Evolutionary conservation across 2,329 filamentous ascomycete species (phyloP), one percentile per base, ranked within the genome.

Genomic region (Colletotrichum acutatum): DNA sequence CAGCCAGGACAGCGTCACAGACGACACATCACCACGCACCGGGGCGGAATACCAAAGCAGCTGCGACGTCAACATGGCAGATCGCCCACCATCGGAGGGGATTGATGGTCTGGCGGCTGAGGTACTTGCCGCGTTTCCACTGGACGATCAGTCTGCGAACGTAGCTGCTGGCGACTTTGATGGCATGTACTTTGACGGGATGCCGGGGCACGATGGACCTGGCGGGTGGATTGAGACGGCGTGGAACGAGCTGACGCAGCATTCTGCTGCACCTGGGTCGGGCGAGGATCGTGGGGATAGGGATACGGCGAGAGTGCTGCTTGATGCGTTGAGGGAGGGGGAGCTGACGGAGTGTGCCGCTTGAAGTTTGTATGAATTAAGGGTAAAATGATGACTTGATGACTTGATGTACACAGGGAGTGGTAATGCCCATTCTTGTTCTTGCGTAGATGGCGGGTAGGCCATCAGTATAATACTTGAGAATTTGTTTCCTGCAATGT

Each of bases 151-250:
- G 54, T 76, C 76, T 2, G 77, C 76, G 2, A 77, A 68, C 32
- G 66, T 74, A 22, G 65, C 71, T 9, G 75, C 71, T 9, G 75
- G 76, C 24, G 76, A 77, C 37, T 76, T 77, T 37, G 78, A 78
- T 12, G 76, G 76, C 22, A 76, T 79, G 75, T 79, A 78, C 60
- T 74, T 78, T 5, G 77, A 78, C 46, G 79, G 81, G 0, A 78
- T 80, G 19, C 78, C 78, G 5, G 75, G 78, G 59, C 75, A 77
- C 6, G 78, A 79, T 24, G 74, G 77, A 24, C 76, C 77, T 11
- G 74, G 68, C 0, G 82, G 83, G 30, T 85, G 83, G 83, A 82
- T 85, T 26, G 81, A 83, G 68, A 77, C 75, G 24, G 78, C 79
- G 16, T 84, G 83, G 83, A 76, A 76, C 22, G 78, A 80, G 30